Percentiles rank a stretch among this genome's conserved stretches.
Evolutionary conservation across 2,329 filamentous ascomycete genomes (phyloP).

Genomic region (Botrytis byssoidea): DNA sequence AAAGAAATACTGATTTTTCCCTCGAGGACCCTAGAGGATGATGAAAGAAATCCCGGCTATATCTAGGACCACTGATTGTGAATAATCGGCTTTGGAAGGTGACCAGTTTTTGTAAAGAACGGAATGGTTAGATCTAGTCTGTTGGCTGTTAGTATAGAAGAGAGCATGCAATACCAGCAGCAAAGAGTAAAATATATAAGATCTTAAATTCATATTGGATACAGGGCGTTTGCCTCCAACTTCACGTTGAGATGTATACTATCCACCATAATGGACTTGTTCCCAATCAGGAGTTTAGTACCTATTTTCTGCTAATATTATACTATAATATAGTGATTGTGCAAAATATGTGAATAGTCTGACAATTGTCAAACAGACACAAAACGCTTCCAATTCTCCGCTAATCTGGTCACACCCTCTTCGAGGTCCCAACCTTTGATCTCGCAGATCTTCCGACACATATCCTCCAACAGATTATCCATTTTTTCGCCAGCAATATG

Average conservation of each 20-base stretch:
- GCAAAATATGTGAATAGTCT: background rate
- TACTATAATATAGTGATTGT: background rate
- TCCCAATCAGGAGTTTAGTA: background rate
- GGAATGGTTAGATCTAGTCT: background rate
- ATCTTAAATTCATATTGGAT: background rate
- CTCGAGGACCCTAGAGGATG: background rate
- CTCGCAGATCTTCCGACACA: slow-evolving; percentile 72
- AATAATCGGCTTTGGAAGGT: background rate
- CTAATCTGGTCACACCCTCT: slow-evolving; percentile 66
- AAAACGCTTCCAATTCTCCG: slow-evolving; percentile 75
- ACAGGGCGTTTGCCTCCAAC: background rate
- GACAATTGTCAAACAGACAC: slow-evolving; percentile 33
- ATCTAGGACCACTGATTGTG: background rate
- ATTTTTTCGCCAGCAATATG: slow-evolving; percentile 78
- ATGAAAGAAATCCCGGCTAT: background rate
- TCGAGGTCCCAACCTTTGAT: slow-evolving; percentile 76
- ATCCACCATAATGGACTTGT: background rate
- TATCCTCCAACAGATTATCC: slow-evolving; percentile 73
- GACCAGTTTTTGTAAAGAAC: background rate
- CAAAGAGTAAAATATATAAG: background rate
- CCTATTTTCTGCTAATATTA: background rate
- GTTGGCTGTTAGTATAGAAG: background rate
- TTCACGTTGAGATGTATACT: background rate
- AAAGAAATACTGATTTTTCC: background rate
- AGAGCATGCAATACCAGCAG: background rate